Base-by-base conservation (phyloP, 805 yeast genomes). In the Starmera caribaea region DNA sequence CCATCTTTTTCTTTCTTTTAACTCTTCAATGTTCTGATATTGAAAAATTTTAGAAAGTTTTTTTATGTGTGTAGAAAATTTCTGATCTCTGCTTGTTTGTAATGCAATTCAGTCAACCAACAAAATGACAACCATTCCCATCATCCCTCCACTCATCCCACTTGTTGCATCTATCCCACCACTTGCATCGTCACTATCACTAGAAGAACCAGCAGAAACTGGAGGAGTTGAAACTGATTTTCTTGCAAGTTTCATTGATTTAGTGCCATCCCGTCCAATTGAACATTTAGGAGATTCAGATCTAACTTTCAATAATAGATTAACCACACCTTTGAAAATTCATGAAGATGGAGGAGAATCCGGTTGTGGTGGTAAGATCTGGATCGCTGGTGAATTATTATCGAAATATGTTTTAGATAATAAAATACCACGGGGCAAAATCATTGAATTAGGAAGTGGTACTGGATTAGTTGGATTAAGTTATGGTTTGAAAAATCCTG, bases 341-440 rank as follows among this genome's bases (percentile, higher is more conserved):
- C 61, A 58, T 41, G 76, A 71, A 45, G 80, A 76, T 47, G 80
- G 79, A 32, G 81, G 81, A 8, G 73, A 66, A 1, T 52, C 66
- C 5, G 81, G 81, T 2, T 76, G 81, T 53, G 81, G 81, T n/a
- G 81, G 81, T 3, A 69, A 73, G 41, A 61, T 75, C 5, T 75
- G 81, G 81, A 64, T 76, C 2, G 79, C 81, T 9, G 81, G 81
- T 14, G 76, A 74, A 40, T 57, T 74, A 35, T 56, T 75, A 15
- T 64, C 77, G 12, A 58, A 69, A 32, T 75, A 73, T 42, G 44
- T 73, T 8, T 38, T 65, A 2, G 62, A 59, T 34, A 43, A 43
- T 15, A 46, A 46, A 5, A 30, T 46, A 1, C 45, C 45, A 10
- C 44, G 51, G 33, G 50, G 46, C 30, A 61, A 60, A 30, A 59